phyloP scores from a whole-genome alignment of 805 yeast species.

The Candida corydali region DNA sequence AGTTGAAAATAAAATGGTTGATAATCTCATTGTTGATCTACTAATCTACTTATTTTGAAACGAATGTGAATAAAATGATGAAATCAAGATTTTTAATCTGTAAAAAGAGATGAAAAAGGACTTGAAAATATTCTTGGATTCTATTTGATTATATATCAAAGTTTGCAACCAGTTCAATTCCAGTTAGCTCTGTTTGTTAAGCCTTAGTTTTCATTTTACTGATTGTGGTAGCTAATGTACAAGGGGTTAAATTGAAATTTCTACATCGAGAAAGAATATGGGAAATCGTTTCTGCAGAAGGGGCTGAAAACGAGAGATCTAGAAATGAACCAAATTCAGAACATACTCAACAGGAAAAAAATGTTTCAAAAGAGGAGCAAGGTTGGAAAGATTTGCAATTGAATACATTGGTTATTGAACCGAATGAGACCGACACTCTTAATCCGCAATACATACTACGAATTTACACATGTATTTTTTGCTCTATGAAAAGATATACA shows the following conservation, averaged over 20 bases:
- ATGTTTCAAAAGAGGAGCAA: too few relatives aligned
- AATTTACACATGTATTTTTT: too few relatives aligned
- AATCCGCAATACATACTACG: too few relatives aligned
- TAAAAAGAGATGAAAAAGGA: slow-evolving; percentile 1
- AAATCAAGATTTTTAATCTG: neutral
- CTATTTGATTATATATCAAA: neutral
- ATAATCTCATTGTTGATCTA: slow-evolving; percentile 16
- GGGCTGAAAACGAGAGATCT: neutral
- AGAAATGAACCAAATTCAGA: too few relatives aligned
- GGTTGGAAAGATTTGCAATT: too few relatives aligned
- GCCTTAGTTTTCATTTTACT: neutral
- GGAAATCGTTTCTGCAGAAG: too few relatives aligned
- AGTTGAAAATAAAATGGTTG: slow-evolving; percentile 12
- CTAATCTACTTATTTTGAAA: too few relatives aligned
- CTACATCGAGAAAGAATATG: neutral
- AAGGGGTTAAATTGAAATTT: neutral
- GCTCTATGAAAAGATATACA: slow-evolving; percentile 17
- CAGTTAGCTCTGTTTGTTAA: neutral
- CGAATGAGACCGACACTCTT: too few relatives aligned
- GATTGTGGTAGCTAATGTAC: slow-evolving; percentile 1
- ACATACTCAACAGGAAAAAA: too few relatives aligned
- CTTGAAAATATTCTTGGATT: too few relatives aligned
- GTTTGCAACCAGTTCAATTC: neutral
- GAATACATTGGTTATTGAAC: too few relatives aligned
- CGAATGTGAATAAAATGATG: too few relatives aligned